phyloP scores from a whole-genome alignment of 345 rosid species.

The Camelina sativa region DNA sequence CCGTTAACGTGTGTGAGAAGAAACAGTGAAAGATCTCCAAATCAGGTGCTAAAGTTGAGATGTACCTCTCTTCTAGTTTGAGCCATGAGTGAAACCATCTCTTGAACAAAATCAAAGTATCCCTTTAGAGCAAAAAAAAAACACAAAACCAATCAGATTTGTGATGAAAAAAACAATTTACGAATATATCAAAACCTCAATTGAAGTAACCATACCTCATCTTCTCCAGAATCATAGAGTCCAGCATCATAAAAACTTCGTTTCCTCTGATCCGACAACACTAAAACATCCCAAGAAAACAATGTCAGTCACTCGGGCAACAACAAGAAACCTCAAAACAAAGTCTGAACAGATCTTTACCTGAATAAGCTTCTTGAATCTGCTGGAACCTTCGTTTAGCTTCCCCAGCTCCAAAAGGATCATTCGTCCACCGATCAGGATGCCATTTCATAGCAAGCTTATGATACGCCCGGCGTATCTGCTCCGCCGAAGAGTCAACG shows the following conservation, averaged over 20 bases:
- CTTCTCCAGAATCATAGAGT: slow-evolving; percentile 82
- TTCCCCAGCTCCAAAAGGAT: slow-evolving; percentile 61
- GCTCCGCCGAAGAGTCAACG: slow-evolving; percentile 75
- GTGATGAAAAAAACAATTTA: neutral
- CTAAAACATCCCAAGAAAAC: slow-evolving; percentile 37
- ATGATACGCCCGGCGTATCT: slow-evolving; percentile 79
- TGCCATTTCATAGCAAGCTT: slow-evolving; percentile 98
- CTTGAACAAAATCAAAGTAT: slow-evolving; percentile 79
- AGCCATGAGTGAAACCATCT: slow-evolving; percentile 87
- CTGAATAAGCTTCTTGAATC: slow-evolving; percentile 96
- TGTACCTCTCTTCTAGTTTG: slow-evolving; percentile 66
- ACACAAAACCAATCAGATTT: neutral
- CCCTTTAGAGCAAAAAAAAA: slow-evolving; percentile 44
- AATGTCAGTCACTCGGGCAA: slow-evolving; percentile 24
- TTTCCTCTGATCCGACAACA: slow-evolving; percentile 73
- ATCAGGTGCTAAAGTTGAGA: neutral
- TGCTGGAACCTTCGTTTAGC: slow-evolving; percentile 86
- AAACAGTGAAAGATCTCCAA: neutral
- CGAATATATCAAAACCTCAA: neutral
- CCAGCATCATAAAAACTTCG: slow-evolving; percentile 82
- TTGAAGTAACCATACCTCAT: slow-evolving; percentile 38
- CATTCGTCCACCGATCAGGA: slow-evolving; percentile 74
- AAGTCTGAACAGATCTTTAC: slow-evolving; percentile 41
- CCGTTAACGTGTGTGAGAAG: neutral
- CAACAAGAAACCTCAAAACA: neutral